Evolutionary conservation across 352 stramenopile genomes (phyloP), one percentile per base, ranked within the genome.

Genomic region (Phytophthora meadii): DNA sequence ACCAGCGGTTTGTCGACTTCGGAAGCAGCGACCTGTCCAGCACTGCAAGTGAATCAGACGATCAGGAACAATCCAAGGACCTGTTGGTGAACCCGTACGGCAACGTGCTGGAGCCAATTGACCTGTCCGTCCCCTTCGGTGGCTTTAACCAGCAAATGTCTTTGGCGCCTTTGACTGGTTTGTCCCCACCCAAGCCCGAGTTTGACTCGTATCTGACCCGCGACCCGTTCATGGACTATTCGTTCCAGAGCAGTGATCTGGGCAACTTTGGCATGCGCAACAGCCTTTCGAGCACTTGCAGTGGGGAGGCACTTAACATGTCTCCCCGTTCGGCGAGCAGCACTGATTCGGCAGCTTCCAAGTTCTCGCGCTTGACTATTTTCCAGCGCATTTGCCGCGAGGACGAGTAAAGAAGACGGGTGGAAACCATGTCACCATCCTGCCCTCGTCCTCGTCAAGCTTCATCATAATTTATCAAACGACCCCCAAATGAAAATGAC

Each of bases 331-430:
- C 61, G 7, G 51, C 68, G 6, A 61, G 50, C 40, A 81, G 76
- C 37, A 68, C 69, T 5, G 67, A 74, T 44, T 79, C 74, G 0
- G 58, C 74, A 27, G 59, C 60, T 2, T 72, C 77, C 48, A 89
- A 84, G 58, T 85, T 88, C 57, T 94, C 85, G 17, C 83, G 85
- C 12, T 74, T 94, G 53, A 90, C 80, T 24, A 86, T 94, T 55
- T 94, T 94, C 70, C 83, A 91, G 72, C 81, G 83, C 59, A 94
- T 94, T 59, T 94, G 85, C 62, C 83, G 81, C 39, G 85, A 94
- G 68, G 79, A 86, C 42, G 72, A 76, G 37, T 84, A 87, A 46
- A 56, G n/a, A 41, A 11, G 40, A 22, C 34, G 25, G 17, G 4
- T 17, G 5, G 25, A 39, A 63, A 42, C 37, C 61, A 65, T 30